Evolutionary conservation across 208 protist species (phyloP), one percentile per base, ranked within the genome.

Genomic region (Trypanosoma platydactyli): DNA sequence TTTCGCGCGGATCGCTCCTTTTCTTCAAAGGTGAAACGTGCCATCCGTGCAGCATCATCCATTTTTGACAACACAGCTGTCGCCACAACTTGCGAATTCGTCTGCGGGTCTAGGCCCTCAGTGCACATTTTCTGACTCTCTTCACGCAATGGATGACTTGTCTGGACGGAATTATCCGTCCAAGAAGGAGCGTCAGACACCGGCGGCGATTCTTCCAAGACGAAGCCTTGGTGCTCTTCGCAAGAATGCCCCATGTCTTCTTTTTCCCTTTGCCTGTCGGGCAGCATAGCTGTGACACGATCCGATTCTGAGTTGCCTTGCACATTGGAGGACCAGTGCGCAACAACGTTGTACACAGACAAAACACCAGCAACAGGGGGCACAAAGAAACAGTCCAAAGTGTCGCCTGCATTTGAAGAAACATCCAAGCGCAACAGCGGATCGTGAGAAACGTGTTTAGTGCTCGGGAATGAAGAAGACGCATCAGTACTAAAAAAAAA

Each of bases 301-400:
- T n/a, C 16, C 3, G 9, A 20, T 15, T 15, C 35, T n/a, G 46
- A 9, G 20, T 4, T 24, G 18, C 0, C 27, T 22, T 30, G 35
- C 1, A 22, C 13, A 33, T 42, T 48, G 20, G 64, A 11, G 35
- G 29, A 18, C 68, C 68, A 74, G 16, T 67, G 60, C 20, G 55
- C 54, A 42, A 63, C 50, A 24, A 74, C 20, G 52, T 68, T 45
- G 58, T 74, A 81, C 22, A 59, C 56, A 27, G 53, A 67, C 1
- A 60, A 29, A n/a, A 56, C 61, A 20, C 9, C 27, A 2, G 55
- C 29, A 33, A 9, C 3, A 44, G 52, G 7, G 24, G 63, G 67
- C 3, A 48, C 18, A 35, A 85, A 70, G 44, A 85, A 81, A 30
- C 45, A 61, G 30, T 79, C 71, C 15, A 85, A 54, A 45, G 67